Percentiles rank a stretch among this genome's conserved stretches.
phyloP scores from a whole-genome alignment of 2,329 filamentous ascomycete genomes.

The Ceratocystis cacaofunesta region DNA sequence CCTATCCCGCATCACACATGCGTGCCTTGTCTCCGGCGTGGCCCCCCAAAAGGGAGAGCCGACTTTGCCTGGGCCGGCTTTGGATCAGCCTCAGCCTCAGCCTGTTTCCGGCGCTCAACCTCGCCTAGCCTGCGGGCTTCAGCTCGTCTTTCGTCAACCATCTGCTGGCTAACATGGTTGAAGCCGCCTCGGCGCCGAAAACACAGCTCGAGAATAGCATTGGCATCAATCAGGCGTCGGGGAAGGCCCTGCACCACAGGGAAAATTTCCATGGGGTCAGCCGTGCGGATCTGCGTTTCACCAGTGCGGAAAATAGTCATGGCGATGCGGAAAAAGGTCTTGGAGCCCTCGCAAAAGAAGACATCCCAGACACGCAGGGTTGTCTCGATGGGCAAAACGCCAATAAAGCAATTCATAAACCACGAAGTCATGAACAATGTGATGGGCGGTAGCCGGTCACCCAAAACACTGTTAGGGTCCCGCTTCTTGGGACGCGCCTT shows the following conservation, averaged over 20 bases:
- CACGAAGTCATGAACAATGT: conserved; percentile 86
- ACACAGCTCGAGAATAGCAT: conserved; percentile 65
- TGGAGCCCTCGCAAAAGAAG: conserved; percentile 89
- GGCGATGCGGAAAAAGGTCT: conserved; percentile 83
- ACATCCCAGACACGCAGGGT: conserved; percentile 89
- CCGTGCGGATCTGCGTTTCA: conserved; percentile 62
- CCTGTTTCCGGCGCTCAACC: conserved; percentile 25
- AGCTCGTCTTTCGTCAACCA: conserved; percentile 60
- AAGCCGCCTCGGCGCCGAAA: conserved; percentile 70
- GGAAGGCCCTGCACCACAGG: conserved; percentile 83
- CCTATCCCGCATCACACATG: conserved; percentile 14
- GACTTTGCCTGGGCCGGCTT: neutral
- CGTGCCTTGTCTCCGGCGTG: conserved; percentile 19
- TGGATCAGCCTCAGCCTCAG: conserved; percentile 7
- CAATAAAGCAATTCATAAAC: conserved; percentile 97
- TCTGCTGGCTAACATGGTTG: conserved; percentile 64
- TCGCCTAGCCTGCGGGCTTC: conserved; percentile 47
- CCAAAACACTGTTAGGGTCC: conserved; percentile 29
- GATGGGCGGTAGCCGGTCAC: conserved; percentile 62
- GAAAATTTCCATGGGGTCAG: conserved; percentile 93
- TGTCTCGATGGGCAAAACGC: conserved; percentile 79
- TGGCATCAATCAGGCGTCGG: conserved; percentile 66
- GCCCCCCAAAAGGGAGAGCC: conserved; percentile 3
- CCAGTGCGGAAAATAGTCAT: conserved; percentile 82
- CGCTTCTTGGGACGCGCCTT: conserved; percentile 25